A percentile compares a stretch with the other conserved stretches of the same genome.
Conservation (phyloP, 768 basidiomycete species). For the Chalciporus piperatus region DNA sequence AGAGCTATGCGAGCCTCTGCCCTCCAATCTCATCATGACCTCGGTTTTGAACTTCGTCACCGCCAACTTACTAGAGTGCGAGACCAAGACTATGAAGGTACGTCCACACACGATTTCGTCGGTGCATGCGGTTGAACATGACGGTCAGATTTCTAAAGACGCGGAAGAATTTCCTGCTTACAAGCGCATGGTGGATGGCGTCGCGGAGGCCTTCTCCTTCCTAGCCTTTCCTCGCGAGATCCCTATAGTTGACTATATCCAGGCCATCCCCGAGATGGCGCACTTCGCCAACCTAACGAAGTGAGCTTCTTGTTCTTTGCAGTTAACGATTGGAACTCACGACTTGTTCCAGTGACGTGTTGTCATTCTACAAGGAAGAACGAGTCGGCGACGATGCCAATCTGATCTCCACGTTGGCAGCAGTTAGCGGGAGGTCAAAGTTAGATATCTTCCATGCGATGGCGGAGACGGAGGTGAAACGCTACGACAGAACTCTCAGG, state of each 20-base stretch:
- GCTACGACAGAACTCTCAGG: conserved; percentile 14
- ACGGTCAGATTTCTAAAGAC: conserved; percentile 5
- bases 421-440: conserved; percentile 19
- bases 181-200: conserved; percentile 22
- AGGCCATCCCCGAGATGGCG: conserved; percentile 34
- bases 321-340: neutral
- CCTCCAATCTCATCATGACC: conserved; percentile 33
- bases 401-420: conserved; percentile 30
- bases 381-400: conserved; percentile 31
- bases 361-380: conserved; percentile 40
- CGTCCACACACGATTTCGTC: neutral
- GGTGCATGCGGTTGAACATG: neutral
- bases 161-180: conserved; percentile 20
- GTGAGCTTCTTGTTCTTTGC: conserved; percentile 21
- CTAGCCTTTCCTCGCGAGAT: conserved; percentile 33
- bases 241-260: conserved; percentile 30
- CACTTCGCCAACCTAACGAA: conserved; percentile 30
- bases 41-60: conserved; percentile 35
- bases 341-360: conserved; percentile 29
- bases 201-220: conserved; percentile 30
- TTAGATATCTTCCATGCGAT: conserved; percentile 22
- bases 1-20: conserved; percentile 23
- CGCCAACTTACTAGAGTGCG: conserved; percentile 28
- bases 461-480: conserved; percentile 20
- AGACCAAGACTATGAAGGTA: conserved; percentile 25